phyloP scores from a whole-genome alignment of 2,329 filamentous ascomycete genomes.

The Aspergillus spinulosporus region DNA sequence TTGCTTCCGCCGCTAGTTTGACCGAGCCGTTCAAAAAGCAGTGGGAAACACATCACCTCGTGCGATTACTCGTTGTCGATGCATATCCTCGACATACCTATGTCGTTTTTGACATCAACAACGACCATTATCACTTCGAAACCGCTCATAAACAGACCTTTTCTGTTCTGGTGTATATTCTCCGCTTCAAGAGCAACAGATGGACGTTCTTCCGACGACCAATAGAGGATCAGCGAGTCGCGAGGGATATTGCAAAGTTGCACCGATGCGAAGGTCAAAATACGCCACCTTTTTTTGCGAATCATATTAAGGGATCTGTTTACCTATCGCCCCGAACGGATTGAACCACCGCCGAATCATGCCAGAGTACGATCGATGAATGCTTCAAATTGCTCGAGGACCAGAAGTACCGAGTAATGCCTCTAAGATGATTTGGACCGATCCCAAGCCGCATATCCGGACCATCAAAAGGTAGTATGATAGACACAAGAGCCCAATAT shows the following conservation, averaged over 20 bases:
- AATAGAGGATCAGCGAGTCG: conserved; percentile 4
- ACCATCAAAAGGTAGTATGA: too few species aligned
- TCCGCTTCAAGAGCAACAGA: neutral
- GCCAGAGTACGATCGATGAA: too few species aligned
- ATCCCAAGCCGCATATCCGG: too few species aligned
- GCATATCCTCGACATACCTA: conserved; percentile 13
- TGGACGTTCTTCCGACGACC: conserved; percentile 10
- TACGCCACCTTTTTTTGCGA: conserved; percentile 9
- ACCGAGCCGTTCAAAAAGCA: conserved; percentile 2
- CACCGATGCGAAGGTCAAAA: conserved; percentile 11
- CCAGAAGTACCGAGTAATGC: too few species aligned
- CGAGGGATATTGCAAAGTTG: conserved; percentile 11
- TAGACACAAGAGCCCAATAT: too few species aligned
- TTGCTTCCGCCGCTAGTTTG: neutral
- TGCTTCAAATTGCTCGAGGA: too few species aligned
- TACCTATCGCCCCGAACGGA: neutral
- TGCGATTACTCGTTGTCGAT: conserved; percentile 11
- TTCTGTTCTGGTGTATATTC: conserved; percentile 12
- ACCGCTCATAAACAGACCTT: conserved; percentile 9
- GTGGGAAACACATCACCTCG: conserved; percentile 1
- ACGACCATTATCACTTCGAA: conserved; percentile 10
- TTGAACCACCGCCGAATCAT: neutral
- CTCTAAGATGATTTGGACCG: too few species aligned
- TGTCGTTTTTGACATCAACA: conserved; percentile 13
- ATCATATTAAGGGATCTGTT: conserved; percentile 13